Evolutionary conservation across 2,329 filamentous ascomycete species (phyloP), one percentile per base, ranked within the genome.

Genomic region (Neofusicoccum cordaticola): DNA sequence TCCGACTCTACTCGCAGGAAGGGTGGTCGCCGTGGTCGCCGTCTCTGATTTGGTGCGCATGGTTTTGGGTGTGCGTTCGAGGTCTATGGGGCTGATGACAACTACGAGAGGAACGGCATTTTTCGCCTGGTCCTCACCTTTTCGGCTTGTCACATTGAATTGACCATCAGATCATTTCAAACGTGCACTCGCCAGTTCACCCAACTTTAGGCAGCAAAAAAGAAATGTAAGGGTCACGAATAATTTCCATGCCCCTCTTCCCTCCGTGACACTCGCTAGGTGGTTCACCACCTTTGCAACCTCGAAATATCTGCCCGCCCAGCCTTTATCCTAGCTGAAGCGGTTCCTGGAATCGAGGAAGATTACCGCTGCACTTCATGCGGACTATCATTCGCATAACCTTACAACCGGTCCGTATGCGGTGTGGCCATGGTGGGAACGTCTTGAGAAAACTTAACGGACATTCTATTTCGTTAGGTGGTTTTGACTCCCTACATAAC

Each of bases 21-120:
- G 93, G 95, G 95, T 87, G 95, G 95, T 97, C 93, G 95, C 85
- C 94, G 95, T 91, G 95, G 95, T 98, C 95, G 95, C 86, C 94
- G 95, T 97, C 91, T 99, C 84, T 99, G 86, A 91, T 84, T 81
- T 77, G 79, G 70, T 80, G 75, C 76, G 70, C 66, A 82, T 85
- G 85, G 84, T 83, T 83, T 84, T 86, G 86, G 66, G 45, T 68
- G 61, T 56, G 63, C 53, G 61, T 63, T 48, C 62, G 65, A 63
- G 45, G 60, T 53, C 48, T 50, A 57, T 51, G 57, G 58, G 64
- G 57, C 42, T 68, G 68, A 61, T 68, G 66, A 88, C 86, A 88
- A 86, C 82, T 84, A 88, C 87, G 87, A 85, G 87, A 85, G 82
- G 87, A 88, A 90, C 87, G 87, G 87, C 87, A 9, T 48, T 77